These are phyloP conservation scores for Globisporangium nodosum DNA, from an alignment of 352 stramenopile species.

Conservation along the genomic window DNA sequence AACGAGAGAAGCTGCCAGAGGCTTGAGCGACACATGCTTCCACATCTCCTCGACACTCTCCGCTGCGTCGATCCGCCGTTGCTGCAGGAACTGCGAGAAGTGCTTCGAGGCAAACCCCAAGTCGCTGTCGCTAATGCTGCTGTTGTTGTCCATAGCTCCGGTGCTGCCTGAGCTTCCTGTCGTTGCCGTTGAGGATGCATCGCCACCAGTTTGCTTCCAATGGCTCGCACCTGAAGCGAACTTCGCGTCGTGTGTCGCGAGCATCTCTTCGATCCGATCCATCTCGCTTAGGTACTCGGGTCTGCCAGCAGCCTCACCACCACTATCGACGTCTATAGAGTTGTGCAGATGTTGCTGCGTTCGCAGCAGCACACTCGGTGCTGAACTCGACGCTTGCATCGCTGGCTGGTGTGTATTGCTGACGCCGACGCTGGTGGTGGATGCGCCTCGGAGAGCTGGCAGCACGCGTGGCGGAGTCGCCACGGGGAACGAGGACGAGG, in stretches of 20 bases:
- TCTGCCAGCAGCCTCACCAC: background rate
- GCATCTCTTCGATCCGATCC: constrained; percentile 47
- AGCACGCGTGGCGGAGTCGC: constrained; percentile 7
- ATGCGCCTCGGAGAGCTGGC: constrained; percentile 2
- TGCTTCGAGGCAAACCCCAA: background rate
- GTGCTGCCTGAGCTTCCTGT: background rate
- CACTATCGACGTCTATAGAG: background rate
- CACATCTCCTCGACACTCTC: constrained; percentile 60
- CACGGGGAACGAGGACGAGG: background rate
- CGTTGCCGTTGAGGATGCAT: background rate
- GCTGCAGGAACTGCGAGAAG: constrained; percentile 16
- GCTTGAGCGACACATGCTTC: constrained; percentile 36
- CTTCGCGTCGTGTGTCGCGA: constrained; percentile 23
- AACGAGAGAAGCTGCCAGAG: constrained; percentile 8
- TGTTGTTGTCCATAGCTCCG: background rate
- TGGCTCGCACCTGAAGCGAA: constrained; percentile 2
- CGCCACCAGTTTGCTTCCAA: constrained; percentile 4
- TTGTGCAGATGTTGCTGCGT: background rate
- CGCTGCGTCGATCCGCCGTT: background rate
- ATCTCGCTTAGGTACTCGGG: constrained; percentile 44
- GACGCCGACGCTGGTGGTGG: background rate
- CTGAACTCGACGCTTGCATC: constrained; percentile 6
- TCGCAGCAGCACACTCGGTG: constrained; percentile 2
- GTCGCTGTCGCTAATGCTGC: background rate
- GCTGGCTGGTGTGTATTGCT: background rate